Conservation (phyloP, 805 yeast genomes). For the Yarrowia sp. region DNA sequence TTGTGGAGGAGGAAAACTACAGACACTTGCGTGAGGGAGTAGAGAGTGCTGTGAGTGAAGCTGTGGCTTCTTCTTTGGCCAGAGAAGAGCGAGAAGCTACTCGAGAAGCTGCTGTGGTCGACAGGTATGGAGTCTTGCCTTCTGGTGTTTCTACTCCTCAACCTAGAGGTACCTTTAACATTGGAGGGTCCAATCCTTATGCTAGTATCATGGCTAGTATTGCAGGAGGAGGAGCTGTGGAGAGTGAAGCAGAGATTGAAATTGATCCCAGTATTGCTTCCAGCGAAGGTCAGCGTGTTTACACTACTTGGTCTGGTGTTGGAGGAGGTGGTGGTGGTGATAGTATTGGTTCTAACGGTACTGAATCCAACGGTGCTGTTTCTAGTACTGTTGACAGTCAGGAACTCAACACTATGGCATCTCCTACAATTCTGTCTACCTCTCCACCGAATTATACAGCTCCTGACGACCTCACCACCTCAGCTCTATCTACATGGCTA, state of each 20-base stretch:
- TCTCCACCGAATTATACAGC: neutral
- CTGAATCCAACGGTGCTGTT: neutral
- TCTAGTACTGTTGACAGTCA: neutral
- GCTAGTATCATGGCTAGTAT: constrained; percentile 51
- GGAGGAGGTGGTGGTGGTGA: neutral
- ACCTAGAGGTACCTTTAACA: neutral
- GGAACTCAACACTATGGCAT: no score
- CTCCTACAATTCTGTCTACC: neutral
- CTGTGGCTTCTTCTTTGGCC: neutral
- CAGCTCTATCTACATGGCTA: constrained; percentile 57
- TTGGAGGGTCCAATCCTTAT: constrained; percentile 43
- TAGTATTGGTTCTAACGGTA: neutral
- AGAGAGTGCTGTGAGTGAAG: neutral
- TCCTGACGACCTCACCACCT: neutral
- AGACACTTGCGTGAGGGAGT: constrained; percentile 34
- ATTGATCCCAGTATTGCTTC: constrained; percentile 42
- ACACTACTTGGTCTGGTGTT: neutral
- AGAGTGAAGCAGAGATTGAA: constrained; percentile 25
- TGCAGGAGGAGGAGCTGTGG: no score
- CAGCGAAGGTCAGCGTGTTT: neutral
- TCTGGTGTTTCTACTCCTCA: neutral
- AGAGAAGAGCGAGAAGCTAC: neutral
- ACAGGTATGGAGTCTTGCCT: neutral
- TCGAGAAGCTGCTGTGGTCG: neutral
- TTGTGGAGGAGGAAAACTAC: constrained; percentile 83